Percentiles rank a stretch among this genome's conserved stretches.
Evolutionary conservation across 352 stramenopile species (phyloP).

Genomic region (Thalassiosira livingstoniorum): DNA sequence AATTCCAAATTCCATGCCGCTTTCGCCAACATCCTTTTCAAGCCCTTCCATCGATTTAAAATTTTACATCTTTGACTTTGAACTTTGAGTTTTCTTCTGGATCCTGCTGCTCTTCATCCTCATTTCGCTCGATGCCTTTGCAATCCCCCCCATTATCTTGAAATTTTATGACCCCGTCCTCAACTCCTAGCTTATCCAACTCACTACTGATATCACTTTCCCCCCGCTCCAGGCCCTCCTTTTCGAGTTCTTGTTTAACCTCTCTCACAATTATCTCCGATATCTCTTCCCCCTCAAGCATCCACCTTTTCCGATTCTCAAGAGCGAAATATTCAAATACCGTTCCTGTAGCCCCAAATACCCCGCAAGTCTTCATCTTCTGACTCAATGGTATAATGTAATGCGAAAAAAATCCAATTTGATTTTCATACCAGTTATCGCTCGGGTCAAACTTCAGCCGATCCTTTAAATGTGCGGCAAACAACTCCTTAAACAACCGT

Average conservation of each 20-base stretch:
- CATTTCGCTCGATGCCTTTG: too few species aligned
- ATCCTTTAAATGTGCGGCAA: constrained; percentile 34
- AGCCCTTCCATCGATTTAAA: too few species aligned
- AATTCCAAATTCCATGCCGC: too few species aligned
- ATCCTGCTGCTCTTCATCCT: too few species aligned
- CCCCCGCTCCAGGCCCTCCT: background rate
- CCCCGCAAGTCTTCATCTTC: constrained; percentile 68
- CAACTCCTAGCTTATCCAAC: too few species aligned
- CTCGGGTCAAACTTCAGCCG: constrained; percentile 51
- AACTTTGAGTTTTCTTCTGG: too few species aligned
- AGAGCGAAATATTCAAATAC: constrained; percentile 73
- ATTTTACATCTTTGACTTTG: too few species aligned
- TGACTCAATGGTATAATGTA: constrained; percentile 71
- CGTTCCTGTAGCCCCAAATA: constrained; percentile 63
- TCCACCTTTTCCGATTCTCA: constrained; percentile 68
- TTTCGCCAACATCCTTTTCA: too few species aligned
- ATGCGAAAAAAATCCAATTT: constrained; percentile 74
- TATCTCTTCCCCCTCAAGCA: constrained; percentile 53
- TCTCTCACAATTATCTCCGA: constrained; percentile 56
- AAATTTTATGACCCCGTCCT: too few species aligned
- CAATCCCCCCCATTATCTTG: too few species aligned
- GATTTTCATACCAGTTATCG: constrained; percentile 68
- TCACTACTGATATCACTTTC: background rate
- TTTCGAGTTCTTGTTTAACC: constrained; percentile 36
- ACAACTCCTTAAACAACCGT: constrained; percentile 65